Percentiles rank a stretch among this genome's conserved stretches.
Evolutionary conservation across 148 eudicot genomes (phyloP).

Genomic region (Rhododendron ferrugineum): DNA sequence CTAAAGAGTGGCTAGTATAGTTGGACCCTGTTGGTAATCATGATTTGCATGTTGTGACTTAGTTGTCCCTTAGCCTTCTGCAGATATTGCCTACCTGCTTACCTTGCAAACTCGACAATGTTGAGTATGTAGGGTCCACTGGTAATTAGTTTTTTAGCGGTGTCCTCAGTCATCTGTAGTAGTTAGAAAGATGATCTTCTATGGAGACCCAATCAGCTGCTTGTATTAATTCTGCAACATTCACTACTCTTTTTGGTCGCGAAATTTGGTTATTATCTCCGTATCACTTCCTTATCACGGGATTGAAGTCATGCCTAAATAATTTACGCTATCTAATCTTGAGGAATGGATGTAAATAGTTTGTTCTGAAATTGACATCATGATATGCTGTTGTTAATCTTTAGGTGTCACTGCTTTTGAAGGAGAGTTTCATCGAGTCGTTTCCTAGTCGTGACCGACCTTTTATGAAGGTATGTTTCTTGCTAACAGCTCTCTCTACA

Average conservation of each 20-base stretch:
- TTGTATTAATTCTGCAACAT: neutral
- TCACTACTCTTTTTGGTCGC: neutral
- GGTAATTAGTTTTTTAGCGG: neutral
- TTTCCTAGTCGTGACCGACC: conserved; percentile 75
- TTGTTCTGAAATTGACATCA: neutral
- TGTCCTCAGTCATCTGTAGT: neutral
- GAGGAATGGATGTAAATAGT: neutral
- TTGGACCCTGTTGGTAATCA: neutral
- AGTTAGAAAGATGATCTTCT: neutral
- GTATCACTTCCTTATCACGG: neutral
- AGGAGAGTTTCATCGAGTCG: conserved; percentile 95
- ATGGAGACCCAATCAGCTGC: neutral
- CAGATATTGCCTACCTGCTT: neutral
- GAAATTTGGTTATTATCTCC: neutral
- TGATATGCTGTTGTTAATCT: conserved; percentile 3
- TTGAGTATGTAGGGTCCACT: neutral
- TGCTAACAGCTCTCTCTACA: neutral
- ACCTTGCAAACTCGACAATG: neutral
- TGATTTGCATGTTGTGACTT: neutral
- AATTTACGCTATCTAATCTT: neutral
- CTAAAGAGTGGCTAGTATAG: neutral
- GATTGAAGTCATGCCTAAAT: neutral
- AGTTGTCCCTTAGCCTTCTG: neutral
- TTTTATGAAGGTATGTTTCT: conserved; percentile 72
- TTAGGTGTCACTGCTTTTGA: conserved; percentile 87